Conservation (phyloP, 345 rosid species). For the Conringia planisiliqua region DNA sequence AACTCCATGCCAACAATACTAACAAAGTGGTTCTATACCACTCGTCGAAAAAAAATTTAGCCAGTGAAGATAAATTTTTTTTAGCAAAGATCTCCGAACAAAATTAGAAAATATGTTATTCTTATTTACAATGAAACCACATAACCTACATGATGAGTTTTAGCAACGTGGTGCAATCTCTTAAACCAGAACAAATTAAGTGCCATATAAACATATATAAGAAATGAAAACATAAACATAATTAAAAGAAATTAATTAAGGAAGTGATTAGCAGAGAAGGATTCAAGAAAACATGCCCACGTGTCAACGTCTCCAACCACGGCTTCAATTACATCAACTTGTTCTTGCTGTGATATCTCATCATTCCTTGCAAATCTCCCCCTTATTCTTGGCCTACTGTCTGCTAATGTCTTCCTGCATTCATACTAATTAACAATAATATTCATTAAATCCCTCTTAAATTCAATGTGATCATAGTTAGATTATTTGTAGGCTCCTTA, state of each 20-base stretch:
- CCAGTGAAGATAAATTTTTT: neutral
- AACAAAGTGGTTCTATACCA: neutral
- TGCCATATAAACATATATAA: constrained; percentile 18
- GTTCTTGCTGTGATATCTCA: constrained; percentile 53
- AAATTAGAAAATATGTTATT: constrained; percentile 13
- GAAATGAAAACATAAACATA: neutral
- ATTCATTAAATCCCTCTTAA: neutral
- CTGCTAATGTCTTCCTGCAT: constrained; percentile 95
- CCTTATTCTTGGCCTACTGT: constrained; percentile 89
- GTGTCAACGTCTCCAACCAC: constrained; percentile 61
- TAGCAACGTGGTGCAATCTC: constrained; percentile 5
- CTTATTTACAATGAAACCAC: constrained; percentile 24
- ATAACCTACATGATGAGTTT: constrained; percentile 20
- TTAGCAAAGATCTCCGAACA: neutral
- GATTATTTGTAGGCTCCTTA: neutral
- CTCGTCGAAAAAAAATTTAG: neutral
- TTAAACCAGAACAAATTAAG: constrained; percentile 20
- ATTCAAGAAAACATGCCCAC: constrained; percentile 66
- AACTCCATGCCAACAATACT: neutral
- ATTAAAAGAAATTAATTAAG: constrained; percentile 31
- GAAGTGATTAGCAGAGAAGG: constrained; percentile 49
- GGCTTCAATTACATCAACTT: constrained; percentile 37
- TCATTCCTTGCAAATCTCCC: constrained; percentile 92
- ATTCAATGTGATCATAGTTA: neutral
- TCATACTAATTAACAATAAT: constrained; percentile 50